phyloP scores from a whole-genome alignment of 1,139 yeast species.

The Yamadazyma diddensiae region DNA sequence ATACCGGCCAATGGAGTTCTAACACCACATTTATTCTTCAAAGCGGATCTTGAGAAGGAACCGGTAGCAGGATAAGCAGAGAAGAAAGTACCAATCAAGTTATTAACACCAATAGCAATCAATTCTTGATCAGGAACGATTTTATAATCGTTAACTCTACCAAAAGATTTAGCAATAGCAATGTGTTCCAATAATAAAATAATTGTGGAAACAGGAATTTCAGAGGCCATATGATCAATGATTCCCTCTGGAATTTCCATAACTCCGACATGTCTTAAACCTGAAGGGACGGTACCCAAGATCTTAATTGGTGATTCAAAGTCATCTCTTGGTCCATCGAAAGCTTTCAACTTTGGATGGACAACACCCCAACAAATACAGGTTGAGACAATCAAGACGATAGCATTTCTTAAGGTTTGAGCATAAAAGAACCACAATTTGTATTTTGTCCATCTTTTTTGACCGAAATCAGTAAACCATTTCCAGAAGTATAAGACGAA shows the following conservation, averaged over 20 bases:
- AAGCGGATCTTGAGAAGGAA: conserved; percentile 90
- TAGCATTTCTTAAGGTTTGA: conserved; percentile 77
- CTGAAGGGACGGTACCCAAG: conserved; percentile 78
- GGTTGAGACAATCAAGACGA: conserved; percentile 75
- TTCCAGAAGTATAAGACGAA: conserved; percentile 69
- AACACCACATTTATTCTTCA: conserved; percentile 94
- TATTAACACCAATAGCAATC: conserved; percentile 90
- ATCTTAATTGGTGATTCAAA: conserved; percentile 54
- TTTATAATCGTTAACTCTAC: conserved; percentile 87
- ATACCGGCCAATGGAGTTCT: conserved; percentile 93
- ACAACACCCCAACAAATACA: conserved; percentile 68
- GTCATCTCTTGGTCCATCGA: conserved; percentile 28
- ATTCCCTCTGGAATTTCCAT: conserved; percentile 66
- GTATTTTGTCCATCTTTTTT: conserved; percentile 63
- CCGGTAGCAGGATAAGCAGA: conserved; percentile 96
- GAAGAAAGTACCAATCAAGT: conserved; percentile 87
- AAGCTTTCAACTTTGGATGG: conserved; percentile 63
- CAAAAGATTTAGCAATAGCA: conserved; percentile 91
- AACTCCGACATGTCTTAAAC: conserved; percentile 73
- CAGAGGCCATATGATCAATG: conserved; percentile 60
- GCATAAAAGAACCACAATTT: conserved; percentile 62
- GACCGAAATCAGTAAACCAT: conserved; percentile 50
- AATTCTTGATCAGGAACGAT: conserved; percentile 92
- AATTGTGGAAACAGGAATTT: conserved; percentile 81
- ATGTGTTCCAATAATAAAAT: conserved; percentile 86